phyloP scores from a whole-genome alignment of 805 yeast genomes.

The Wickerhamomyces rabaulensis region DNA sequence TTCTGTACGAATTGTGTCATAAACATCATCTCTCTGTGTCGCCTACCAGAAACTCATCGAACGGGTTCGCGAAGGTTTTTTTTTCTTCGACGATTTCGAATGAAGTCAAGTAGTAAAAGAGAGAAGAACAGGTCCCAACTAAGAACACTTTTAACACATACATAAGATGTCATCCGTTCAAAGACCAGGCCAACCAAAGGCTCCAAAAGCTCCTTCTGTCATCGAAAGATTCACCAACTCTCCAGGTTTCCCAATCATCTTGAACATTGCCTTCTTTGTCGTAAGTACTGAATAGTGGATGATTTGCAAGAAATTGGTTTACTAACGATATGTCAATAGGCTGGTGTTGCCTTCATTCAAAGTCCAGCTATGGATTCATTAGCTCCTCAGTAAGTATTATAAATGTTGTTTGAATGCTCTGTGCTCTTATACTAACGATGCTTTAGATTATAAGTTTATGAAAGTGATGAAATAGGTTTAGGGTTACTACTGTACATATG shows the following conservation, averaged over 20 bases:
- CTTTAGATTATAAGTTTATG: background rate
- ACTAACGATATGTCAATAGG: constrained; percentile 25
- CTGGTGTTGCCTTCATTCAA: constrained; percentile 73
- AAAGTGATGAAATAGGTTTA: background rate
- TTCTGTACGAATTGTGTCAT: background rate
- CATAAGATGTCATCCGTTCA: background rate
- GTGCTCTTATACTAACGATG: background rate
- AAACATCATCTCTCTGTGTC: background rate
- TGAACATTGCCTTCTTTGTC: constrained; percentile 60
- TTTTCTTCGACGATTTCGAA: background rate
- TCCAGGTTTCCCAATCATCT: constrained; percentile 60
- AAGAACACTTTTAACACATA: background rate
- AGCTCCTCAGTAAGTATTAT: constrained; percentile 59
- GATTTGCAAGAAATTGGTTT: constrained; percentile 3
- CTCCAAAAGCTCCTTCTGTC: constrained; percentile 21
- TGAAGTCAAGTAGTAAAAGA: background rate
- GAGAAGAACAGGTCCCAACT: background rate
- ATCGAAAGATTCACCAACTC: constrained; percentile 52
- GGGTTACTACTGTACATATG: background rate
- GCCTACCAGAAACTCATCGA: background rate
- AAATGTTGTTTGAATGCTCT: too few species aligned
- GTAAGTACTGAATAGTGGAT: constrained; percentile 19
- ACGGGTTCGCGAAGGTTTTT: background rate
- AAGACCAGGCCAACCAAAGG: background rate
- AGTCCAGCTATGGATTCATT: constrained; percentile 77